Evolutionary conservation across 2,329 filamentous ascomycete genomes (phyloP).

Genomic region (Lasiodiplodia sp.): DNA sequence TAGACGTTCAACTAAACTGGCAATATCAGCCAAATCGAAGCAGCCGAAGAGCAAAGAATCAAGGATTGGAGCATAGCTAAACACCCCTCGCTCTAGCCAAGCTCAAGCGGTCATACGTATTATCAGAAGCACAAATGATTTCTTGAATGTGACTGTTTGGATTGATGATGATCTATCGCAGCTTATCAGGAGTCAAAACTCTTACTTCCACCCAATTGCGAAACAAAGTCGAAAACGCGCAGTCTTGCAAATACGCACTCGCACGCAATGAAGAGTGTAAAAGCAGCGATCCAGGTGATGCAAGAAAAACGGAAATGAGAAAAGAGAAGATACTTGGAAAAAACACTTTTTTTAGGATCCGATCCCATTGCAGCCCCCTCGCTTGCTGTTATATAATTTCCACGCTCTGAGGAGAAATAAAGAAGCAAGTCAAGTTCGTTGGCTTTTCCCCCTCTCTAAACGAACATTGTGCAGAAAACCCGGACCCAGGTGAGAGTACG

Average conservation of each 20-base stretch:
- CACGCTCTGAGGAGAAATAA: slow-evolving; percentile 9
- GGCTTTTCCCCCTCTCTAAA: slow-evolving; percentile 14
- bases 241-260: not conserved
- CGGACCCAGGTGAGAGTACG: slow-evolving; percentile 11
- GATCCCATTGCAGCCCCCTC: slow-evolving; percentile 27
- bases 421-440: slow-evolving; percentile 17
- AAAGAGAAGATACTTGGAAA: not conserved
- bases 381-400: slow-evolving; percentile 10
- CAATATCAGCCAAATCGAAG: too few relatives aligned
- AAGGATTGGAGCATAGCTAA: too few relatives aligned
- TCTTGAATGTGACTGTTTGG: not conserved
- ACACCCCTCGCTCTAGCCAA: too few relatives aligned
- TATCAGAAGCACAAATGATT: too few relatives aligned
- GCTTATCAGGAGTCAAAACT: not conserved
- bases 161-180: slow-evolving; percentile 16
- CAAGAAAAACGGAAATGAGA: not conserved
- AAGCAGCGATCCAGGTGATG: not conserved
- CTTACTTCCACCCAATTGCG: not conserved
- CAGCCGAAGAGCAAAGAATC: too few relatives aligned
- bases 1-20: too few relatives aligned
- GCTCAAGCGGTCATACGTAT: too few relatives aligned
- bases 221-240: not conserved
- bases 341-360: slow-evolving; percentile 28
- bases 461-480: slow-evolving; percentile 23
- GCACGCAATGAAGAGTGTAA: not conserved